Evolutionary conservation across 1,139 yeast genomes (phyloP).

Genomic region (Candida glucosophila): DNA sequence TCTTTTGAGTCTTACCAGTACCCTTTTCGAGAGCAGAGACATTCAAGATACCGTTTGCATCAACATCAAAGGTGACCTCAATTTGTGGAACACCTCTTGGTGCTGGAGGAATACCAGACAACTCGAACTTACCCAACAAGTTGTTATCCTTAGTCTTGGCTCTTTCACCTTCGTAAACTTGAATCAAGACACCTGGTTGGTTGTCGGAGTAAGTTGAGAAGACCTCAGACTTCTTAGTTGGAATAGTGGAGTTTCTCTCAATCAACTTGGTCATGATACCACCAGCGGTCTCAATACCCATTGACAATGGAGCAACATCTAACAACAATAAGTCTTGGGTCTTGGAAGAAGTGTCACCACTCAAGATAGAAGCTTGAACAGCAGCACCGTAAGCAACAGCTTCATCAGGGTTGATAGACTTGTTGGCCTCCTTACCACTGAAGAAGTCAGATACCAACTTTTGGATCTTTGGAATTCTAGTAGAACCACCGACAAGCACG

Average conservation of each 20-base stretch:
- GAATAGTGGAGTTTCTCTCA: conserved; percentile 94
- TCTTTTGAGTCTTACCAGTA: conserved; percentile 62
- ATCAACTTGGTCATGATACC: conserved; percentile 97
- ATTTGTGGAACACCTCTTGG: conserved; percentile 98
- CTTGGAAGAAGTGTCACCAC: conserved; percentile 55
- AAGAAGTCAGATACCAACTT: conserved; percentile 95
- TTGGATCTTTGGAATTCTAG: conserved; percentile 99
- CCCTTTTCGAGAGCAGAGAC: conserved; percentile 94
- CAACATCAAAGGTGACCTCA: conserved; percentile 90
- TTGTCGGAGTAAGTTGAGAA: conserved; percentile 96
- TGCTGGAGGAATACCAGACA: conserved; percentile 94
- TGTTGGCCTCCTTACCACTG: conserved; percentile 93
- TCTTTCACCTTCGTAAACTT: conserved; percentile 97
- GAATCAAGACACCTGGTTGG: conserved; percentile 94
- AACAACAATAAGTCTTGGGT: conserved; percentile 79
- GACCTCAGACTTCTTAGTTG: conserved; percentile 93
- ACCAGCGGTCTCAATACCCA: conserved; percentile 96
- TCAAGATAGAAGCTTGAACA: conserved; percentile 89
- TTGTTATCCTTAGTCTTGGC: conserved; percentile 93
- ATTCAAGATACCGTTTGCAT: conserved; percentile 92
- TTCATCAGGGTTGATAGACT: conserved; percentile 97
- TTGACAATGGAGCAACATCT: conserved; percentile 89
- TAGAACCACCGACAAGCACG: conserved; percentile 98
- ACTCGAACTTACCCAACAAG: conserved; percentile 90
- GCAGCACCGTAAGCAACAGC: conserved; percentile 99